phyloP scores from a whole-genome alignment of 495 filamentous ascomycete genomes.

The Cudoniella acicularis region DNA sequence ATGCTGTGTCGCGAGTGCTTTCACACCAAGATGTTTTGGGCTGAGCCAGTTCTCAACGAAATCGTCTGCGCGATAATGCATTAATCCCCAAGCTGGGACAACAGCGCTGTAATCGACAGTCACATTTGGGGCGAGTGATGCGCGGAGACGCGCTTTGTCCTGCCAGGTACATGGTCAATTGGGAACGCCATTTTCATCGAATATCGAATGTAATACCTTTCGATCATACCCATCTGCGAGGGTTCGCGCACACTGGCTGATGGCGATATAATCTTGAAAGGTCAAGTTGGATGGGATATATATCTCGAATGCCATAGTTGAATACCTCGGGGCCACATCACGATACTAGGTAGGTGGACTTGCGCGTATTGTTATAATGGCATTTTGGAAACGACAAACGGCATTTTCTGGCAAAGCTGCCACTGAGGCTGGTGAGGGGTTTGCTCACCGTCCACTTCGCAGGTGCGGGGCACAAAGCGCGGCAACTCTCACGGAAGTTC shows the following conservation, averaged over 20 bases:
- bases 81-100: slow-evolving; percentile 22
- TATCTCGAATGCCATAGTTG: slow-evolving; percentile 23
- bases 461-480: no score
- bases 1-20: slow-evolving; percentile 29
- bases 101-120: slow-evolving; percentile 23
- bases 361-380: no score
- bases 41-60: slow-evolving; percentile 27
- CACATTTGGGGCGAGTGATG: slow-evolving; percentile 22
- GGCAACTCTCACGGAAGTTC: no score
- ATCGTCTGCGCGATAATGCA: slow-evolving; percentile 12
- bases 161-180: not conserved
- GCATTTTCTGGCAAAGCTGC: no score
- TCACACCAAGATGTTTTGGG: slow-evolving; percentile 22
- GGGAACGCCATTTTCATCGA: no score
- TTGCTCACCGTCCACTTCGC: no score
- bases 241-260: slow-evolving; percentile 24
- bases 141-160: slow-evolving; percentile 19
- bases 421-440: no score
- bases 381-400: no score
- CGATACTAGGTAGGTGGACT: not conserved
- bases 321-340: not conserved
- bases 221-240: slow-evolving; percentile 29
- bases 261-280: slow-evolving; percentile 28
- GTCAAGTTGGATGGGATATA: slow-evolving; percentile 24
- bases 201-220: no score